Conservation (phyloP, 371 early-diverging fungal species). For the Mucor plumbeus region DNA sequence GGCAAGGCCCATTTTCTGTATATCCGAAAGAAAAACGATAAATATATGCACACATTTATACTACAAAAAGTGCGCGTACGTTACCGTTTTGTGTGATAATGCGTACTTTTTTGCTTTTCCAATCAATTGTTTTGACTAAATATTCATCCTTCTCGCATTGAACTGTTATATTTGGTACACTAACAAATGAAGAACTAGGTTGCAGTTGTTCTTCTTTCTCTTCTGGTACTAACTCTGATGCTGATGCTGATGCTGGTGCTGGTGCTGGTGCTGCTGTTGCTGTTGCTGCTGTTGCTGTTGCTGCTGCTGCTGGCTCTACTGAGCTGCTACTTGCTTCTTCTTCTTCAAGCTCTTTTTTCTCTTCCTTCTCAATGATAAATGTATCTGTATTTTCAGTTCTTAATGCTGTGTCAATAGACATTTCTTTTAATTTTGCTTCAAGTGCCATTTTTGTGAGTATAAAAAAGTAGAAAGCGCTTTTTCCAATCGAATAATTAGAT, state of each 20-base stretch:
- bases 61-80: neutral
- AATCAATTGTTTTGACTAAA: slow-evolving; percentile 70
- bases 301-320: neutral
- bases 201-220: neutral
- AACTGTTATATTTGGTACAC: neutral
- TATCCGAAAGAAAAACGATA: neutral
- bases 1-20: slow-evolving; percentile 90
- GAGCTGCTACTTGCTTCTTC: neutral
- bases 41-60: neutral
- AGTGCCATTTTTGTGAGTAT: neutral
- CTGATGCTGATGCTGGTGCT: neutral
- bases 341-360: slow-evolving; percentile 32
- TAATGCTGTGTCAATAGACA: slow-evolving; percentile 71
- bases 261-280: neutral
- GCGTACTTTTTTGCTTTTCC: slow-evolving; percentile 56
- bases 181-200: neutral
- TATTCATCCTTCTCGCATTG: slow-evolving; percentile 47
- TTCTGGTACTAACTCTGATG: neutral
- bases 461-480: neutral
- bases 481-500: neutral
- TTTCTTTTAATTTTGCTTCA: neutral
- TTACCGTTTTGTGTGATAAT: slow-evolving; percentile 87
- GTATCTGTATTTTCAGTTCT: slow-evolving; percentile 80
- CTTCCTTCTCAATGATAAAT: slow-evolving; percentile 67
- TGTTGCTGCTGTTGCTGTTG: neutral